A percentile compares a stretch with the other conserved stretches of the same genome.
Conservation (phyloP, 257 asterid species). For the Echites panduratus region DNA sequence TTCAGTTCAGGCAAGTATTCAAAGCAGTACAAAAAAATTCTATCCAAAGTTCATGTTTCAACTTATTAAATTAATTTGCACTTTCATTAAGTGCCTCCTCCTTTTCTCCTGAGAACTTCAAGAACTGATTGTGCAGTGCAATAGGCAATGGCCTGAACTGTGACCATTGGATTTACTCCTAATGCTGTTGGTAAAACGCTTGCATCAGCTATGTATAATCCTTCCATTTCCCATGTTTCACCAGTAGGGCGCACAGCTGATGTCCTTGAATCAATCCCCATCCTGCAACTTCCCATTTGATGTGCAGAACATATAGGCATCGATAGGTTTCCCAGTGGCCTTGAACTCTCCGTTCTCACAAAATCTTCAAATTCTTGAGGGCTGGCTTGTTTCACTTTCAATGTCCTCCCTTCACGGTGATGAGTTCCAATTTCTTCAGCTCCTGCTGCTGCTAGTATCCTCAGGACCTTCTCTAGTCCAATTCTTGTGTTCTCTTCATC, state of each 20-base stretch:
- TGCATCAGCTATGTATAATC: slow-evolving; percentile 65
- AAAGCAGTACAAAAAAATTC: too few relatives aligned
- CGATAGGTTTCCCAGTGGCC: slow-evolving; percentile 39
- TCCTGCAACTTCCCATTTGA: slow-evolving; percentile 92
- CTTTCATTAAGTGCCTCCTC: neutral
- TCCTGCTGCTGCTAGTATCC: slow-evolving; percentile 70
- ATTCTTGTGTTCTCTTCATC: slow-evolving; percentile 45
- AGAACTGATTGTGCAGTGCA: slow-evolving; percentile 67
- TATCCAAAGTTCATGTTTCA: too few relatives aligned
- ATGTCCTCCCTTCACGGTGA: slow-evolving; percentile 36
- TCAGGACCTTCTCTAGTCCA: slow-evolving; percentile 55
- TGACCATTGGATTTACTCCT: slow-evolving; percentile 93
- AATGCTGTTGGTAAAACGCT: slow-evolving; percentile 88
- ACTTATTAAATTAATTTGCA: neutral
- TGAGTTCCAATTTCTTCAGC: slow-evolving; percentile 90
- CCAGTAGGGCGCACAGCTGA: slow-evolving; percentile 59
- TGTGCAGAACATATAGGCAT: slow-evolving; percentile 72
- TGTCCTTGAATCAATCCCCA: slow-evolving; percentile 57
- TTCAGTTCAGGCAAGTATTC: too few relatives aligned
- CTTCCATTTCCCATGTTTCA: slow-evolving; percentile 76
- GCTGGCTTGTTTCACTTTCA: slow-evolving; percentile 47
- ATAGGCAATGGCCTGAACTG: slow-evolving; percentile 73
- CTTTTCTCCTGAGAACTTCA: slow-evolving; percentile 34
- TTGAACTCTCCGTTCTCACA: slow-evolving; percentile 50
- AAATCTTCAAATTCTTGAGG: slow-evolving; percentile 47